Evolutionary conservation across 2,329 filamentous ascomycete genomes (phyloP), one percentile per base, ranked within the genome.

Genomic region (Pseudopithomyces maydicus): DNA sequence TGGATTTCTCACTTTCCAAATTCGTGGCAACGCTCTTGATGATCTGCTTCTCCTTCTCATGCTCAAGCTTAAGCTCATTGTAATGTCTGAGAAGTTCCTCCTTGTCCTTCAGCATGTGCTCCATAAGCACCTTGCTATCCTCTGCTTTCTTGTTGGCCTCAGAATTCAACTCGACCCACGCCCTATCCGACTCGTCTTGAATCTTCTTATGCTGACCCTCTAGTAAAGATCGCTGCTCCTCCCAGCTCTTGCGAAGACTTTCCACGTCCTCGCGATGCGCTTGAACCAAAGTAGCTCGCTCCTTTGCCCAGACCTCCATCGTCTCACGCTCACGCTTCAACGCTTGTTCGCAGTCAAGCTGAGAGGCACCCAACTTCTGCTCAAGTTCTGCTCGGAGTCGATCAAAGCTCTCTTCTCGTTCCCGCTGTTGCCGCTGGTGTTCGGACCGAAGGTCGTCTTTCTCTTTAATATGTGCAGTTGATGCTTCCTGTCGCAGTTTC

Each of bases 251-350:
- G 49, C 78, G 78, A 57, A 84, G 70, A 42, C 77, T 78, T 47
- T 81, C 79, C 49, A 80, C 79, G 61, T 85, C 82, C 59, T 80
- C 77, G 51, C 79, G 79, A 72, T 82, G 77, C 11, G 67, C 65
- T 46, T 72, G 74, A 41, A 66, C 68, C 43, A 79, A 70, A 5
- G 59, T 64, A 32, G 75, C 71, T 7, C 73, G 70, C 53, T 79
- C 77, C 55, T 79, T 76, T 43, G 80, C 76, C 75, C 83, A 84
- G 12, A 78, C 77, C 51, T 79, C 74, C 50, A 78, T 77, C 52
- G 73, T 75, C 53, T 81, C 79, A 33, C 79, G 74, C 62, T 81
- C 78, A 43, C 78, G 76, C 60, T 79, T 78, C 55, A 80, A 78
- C 52, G 78, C 67, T 51, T 80, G 68, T 57, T 80, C 77, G 56